A percentile compares a stretch with the other conserved stretches of the same genome.
These are phyloP conservation scores for Paraconiothyrium sp. DNA, from an alignment of 2,329 filamentous ascomycete genomes.

Conservation along the genomic window DNA sequence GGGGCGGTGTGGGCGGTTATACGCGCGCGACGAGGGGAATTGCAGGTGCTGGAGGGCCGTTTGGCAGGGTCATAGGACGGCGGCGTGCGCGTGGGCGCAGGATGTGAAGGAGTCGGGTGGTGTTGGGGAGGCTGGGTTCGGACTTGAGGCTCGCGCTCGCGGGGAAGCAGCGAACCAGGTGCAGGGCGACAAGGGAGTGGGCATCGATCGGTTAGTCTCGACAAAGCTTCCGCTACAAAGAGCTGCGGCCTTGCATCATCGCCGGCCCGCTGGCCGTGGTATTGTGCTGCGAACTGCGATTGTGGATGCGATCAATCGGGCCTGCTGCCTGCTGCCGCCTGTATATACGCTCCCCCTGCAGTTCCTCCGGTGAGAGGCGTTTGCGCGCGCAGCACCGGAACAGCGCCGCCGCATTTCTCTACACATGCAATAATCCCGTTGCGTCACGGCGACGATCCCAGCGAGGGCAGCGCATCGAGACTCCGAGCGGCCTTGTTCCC, in stretches of 20 bases:
- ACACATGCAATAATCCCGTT: neutral
- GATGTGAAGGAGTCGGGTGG: slow-evolving; percentile 19
- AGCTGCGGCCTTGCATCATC: slow-evolving; percentile 8
- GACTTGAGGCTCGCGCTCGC: slow-evolving; percentile 21
- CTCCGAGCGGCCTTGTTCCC: slow-evolving; percentile 10
- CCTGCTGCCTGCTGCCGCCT: neutral
- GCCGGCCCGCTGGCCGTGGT: neutral
- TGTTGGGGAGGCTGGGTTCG: slow-evolving; percentile 18
- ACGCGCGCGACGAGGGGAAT: slow-evolving; percentile 9
- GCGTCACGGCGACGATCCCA: slow-evolving; percentile 3
- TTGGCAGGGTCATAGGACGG: slow-evolving; percentile 24
- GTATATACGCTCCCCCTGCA: neutral
- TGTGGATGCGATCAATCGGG: neutral
- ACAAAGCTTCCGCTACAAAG: slow-evolving; percentile 6
- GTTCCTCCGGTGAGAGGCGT: neutral
- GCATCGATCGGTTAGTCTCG: slow-evolving; percentile 8
- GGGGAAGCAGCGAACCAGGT: slow-evolving; percentile 21
- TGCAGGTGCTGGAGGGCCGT: slow-evolving; percentile 24
- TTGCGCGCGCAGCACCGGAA: neutral
- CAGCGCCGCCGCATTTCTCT: neutral
- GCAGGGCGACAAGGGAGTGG: slow-evolving; percentile 12
- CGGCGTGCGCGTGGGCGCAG: slow-evolving; percentile 16
- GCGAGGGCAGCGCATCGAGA: slow-evolving; percentile 1
- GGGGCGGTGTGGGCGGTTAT: slow-evolving; percentile 31
- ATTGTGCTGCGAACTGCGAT: neutral